Evolutionary conservation across 371 early-diverging fungal species (phyloP).

Genomic region (Mortierella sp.): DNA sequence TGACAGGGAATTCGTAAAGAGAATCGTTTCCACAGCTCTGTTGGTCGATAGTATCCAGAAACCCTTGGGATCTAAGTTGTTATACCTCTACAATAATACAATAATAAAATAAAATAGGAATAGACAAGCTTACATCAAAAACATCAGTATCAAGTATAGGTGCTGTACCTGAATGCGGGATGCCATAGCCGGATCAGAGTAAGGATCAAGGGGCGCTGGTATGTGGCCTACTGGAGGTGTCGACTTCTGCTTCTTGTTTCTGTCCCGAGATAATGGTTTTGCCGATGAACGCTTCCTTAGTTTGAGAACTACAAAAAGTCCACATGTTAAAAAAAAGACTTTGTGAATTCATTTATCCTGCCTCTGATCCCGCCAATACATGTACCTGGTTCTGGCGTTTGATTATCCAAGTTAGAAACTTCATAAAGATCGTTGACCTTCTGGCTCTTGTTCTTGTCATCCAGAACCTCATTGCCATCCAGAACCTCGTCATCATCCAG

Average conservation of each 20-base stretch:
- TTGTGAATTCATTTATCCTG: too few relatives aligned
- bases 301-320: background rate
- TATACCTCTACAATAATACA: background rate
- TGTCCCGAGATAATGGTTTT: background rate
- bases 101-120: background rate
- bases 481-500: too few relatives aligned
- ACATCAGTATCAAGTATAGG: background rate
- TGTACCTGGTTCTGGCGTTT: too few relatives aligned
- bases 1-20: background rate
- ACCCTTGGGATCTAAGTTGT: background rate
- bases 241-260: background rate
- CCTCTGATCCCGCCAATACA: too few relatives aligned
- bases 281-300: background rate
- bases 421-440: too few relatives aligned
- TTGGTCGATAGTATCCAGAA: background rate
- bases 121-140: background rate
- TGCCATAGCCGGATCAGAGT: background rate
- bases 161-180: background rate
- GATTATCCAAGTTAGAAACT: too few relatives aligned
- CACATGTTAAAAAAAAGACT: background rate
- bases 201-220: background rate
- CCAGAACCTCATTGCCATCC: too few relatives aligned
- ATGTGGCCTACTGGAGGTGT: background rate
- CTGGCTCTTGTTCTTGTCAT: too few relatives aligned
- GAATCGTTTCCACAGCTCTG: background rate